Base-by-base conservation (phyloP, 768 basidiomycete species). In the Lanmaoa pseudosensibilis region DNA sequence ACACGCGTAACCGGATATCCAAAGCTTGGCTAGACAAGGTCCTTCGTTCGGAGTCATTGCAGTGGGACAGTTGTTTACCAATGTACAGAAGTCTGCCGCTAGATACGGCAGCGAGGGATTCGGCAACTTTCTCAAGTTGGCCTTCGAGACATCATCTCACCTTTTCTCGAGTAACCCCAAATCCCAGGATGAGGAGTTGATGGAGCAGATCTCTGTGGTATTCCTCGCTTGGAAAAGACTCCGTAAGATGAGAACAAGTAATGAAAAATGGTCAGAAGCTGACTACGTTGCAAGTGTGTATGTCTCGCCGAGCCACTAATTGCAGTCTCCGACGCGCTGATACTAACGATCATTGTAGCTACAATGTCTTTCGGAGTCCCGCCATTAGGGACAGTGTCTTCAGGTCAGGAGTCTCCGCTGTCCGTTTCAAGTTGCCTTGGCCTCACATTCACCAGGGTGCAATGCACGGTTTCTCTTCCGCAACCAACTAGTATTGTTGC, bases 281-380 rank as follows among this genome's bases (percentile, higher is more conserved):
- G 83, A 83, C 57, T 82, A 75, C 54, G 80, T 75, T 16, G 75
- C 77, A n/a, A 80, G 79, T 48, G 81, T 83, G 80, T 84, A 65
- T 47, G 80, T 68, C 53, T 49, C 12, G 30, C 2, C 19, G 12
- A 34, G 36, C 27, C 8, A 15, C 21, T 21, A 6, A 43, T 44
- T 40, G 5, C n/a, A 25, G 41, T 45, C 12, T 32, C 25, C 39
- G 36, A 55, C 32, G 11, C 9, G 34, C 15, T 18, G 12, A 25
- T 48, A 7, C 23, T 37, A n/a, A 45, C 18, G 21, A 46, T 19
- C 23, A 18, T 25, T 25, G 39, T 54, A 81, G 80, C 7, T 83
- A 84, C 54, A 78, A 80, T 54, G 64, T 76, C 23, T 71, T 84
- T 41, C 79, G 83, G 21, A 78, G 74, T 46, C 72, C 78, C 44